Evolutionary conservation across 495 filamentous ascomycete genomes (phyloP).

Genomic region (Aspergillus biplanus): DNA sequence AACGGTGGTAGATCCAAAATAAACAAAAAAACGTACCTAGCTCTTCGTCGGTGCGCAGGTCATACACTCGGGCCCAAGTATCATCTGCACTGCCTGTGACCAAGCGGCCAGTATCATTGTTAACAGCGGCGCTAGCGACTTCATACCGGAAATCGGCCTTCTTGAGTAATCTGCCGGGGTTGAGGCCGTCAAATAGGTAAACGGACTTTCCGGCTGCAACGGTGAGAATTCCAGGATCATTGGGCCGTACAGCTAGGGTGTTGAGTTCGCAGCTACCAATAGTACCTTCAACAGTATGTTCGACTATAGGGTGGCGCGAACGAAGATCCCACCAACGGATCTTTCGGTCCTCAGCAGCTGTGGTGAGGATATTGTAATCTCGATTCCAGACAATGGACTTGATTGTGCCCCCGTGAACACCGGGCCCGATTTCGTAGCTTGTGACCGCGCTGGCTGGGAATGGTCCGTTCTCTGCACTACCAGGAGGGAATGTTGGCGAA

Average conservation of each 20-base stretch:
- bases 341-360: slow-evolving; percentile 85
- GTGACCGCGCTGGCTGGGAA: slow-evolving; percentile 45
- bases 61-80: slow-evolving; percentile 93
- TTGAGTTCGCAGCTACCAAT: slow-evolving; percentile 92
- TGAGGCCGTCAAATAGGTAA: slow-evolving; percentile 85
- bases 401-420: slow-evolving; percentile 82
- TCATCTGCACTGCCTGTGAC: slow-evolving; percentile 84
- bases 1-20: neutral
- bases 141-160: slow-evolving; percentile 74
- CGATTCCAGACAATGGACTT: slow-evolving; percentile 92
- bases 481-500: slow-evolving; percentile 39
- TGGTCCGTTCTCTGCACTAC: slow-evolving; percentile 35
- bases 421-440: slow-evolving; percentile 84
- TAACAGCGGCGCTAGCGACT: slow-evolving; percentile 85
- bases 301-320: slow-evolving; percentile 67
- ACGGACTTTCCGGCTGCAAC: slow-evolving; percentile 82
- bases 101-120: slow-evolving; percentile 76
- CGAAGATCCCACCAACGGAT: slow-evolving; percentile 95
- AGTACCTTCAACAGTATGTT: slow-evolving; percentile 74
- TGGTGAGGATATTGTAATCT: slow-evolving; percentile 85
- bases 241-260: slow-evolving; percentile 42
- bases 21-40: slow-evolving; percentile 54
- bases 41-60: slow-evolving; percentile 79
- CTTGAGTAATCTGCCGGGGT: slow-evolving; percentile 74
- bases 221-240: slow-evolving; percentile 51